A percentile compares a stretch with the other conserved stretches of the same genome.
Evolutionary conservation across 768 basidiomycete species (phyloP).

Genomic region (Rhizopogon roseolus): DNA sequence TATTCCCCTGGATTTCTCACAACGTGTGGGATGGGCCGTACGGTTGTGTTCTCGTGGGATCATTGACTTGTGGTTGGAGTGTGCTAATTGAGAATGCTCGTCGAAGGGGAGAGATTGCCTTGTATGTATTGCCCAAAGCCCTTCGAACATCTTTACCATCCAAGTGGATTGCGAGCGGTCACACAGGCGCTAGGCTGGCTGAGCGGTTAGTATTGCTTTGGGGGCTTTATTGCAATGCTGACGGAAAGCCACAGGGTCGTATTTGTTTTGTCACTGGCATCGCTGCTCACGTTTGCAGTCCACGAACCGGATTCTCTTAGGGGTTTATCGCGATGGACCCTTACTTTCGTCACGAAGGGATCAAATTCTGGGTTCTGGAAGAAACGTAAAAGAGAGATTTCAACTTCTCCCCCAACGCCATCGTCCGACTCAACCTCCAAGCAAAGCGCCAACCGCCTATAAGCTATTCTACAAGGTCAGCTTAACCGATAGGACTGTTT

Average conservation of each 20-base stretch:
- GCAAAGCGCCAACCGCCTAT: not conserved
- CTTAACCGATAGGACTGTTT: not conserved
- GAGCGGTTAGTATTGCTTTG: slow-evolving; percentile 47
- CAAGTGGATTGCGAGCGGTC: slow-evolving; percentile 43
- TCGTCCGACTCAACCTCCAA: not conserved
- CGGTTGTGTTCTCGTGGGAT: slow-evolving; percentile 63
- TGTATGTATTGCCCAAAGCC: slow-evolving; percentile 74
- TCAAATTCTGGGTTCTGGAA: slow-evolving; percentile 53
- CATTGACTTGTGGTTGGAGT: slow-evolving; percentile 66
- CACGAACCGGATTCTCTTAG: slow-evolving; percentile 64
- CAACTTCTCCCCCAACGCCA: slow-evolving; percentile 9
- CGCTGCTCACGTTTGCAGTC: slow-evolving; percentile 56
- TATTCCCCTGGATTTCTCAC: slow-evolving; percentile 66
- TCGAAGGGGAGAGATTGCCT: slow-evolving; percentile 71
- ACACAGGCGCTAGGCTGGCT: slow-evolving; percentile 31
- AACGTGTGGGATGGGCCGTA: slow-evolving; percentile 77
- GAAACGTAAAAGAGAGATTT: slow-evolving; percentile 18
- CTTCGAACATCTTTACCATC: slow-evolving; percentile 59
- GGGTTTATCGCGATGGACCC: slow-evolving; percentile 69
- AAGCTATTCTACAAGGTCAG: too few relatives aligned
- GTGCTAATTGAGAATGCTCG: slow-evolving; percentile 75
- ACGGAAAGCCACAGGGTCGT: slow-evolving; percentile 36
- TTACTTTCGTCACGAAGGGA: slow-evolving; percentile 62
- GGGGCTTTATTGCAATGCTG: slow-evolving; percentile 2
- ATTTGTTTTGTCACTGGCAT: slow-evolving; percentile 61